phyloP scores from a whole-genome alignment of 192 early-diverging fungal genomes.

The Dissophora ornata region DNA sequence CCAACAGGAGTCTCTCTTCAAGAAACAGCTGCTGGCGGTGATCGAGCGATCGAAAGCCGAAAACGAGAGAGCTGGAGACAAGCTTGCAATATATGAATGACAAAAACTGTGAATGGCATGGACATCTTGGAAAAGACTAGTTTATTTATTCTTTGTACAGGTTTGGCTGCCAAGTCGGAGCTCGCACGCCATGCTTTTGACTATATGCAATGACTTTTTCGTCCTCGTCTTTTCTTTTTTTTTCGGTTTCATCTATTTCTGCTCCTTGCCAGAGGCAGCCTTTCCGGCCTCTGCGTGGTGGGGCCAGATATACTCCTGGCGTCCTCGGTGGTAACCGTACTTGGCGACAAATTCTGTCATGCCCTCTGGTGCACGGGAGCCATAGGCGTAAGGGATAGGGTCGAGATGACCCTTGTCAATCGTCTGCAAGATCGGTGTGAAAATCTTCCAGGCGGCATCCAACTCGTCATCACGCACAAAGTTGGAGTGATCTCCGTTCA shows the following conservation, averaged over 20 bases:
- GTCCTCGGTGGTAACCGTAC: conserved; percentile 57
- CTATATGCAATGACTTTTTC: too few relatives aligned
- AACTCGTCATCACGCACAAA: conserved; percentile 95
- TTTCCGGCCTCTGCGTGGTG: conserved; percentile 30
- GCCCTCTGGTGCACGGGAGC: conserved; percentile 83
- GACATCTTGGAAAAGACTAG: too few relatives aligned
- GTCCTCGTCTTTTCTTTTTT: too few relatives aligned
- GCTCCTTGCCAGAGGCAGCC: conserved; percentile 40
- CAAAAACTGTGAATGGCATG: too few relatives aligned
- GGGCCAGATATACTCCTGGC: conserved; percentile 64
- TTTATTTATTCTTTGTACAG: too few relatives aligned
- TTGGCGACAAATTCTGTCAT: conserved; percentile 80
- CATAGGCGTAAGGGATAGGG: conserved; percentile 82
- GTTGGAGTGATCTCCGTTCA: conserved; percentile 94
- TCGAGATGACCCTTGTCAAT: conserved; percentile 63
- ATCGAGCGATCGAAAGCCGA: too few relatives aligned
- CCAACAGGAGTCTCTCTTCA: too few relatives aligned
- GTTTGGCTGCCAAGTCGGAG: too few relatives aligned
- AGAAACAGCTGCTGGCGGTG: too few relatives aligned
- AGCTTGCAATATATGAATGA: too few relatives aligned
- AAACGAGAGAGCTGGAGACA: too few relatives aligned
- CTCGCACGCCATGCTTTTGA: too few relatives aligned
- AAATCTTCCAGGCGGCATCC: conserved; percentile 97
- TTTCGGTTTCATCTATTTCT: conserved; percentile 1
- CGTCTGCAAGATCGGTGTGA: conserved; percentile 93